Base-by-base conservation (phyloP, 306 rosid genomes). In the Rosa lucieae region DNA sequence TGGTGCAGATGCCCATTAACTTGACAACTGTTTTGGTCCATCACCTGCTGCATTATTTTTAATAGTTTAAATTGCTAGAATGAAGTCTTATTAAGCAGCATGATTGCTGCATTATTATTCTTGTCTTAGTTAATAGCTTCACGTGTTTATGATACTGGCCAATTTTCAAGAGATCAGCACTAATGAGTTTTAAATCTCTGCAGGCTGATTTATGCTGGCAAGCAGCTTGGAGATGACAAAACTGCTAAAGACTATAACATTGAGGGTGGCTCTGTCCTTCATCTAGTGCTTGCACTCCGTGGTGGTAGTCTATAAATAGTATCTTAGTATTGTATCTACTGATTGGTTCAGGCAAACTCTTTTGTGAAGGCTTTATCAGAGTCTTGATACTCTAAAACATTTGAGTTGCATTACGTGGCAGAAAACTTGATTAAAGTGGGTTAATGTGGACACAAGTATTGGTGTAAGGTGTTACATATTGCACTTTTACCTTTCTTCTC, bases 261-360 rank as follows among this genome's bases (percentile, higher is more conserved):
- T 59, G 99, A 92, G 88, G 99, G 99, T 42, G 99, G 99, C 70
- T 95, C 99, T 15, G 98, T 95, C 71, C 99, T 93, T 84, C 99
- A 95, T 84, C 86, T 95, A 77, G 98, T 95, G 83, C 98, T 95
- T 66, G 99, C 98, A 62, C 85, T 95, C 78, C 89, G 99, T 78
- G 98, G 98, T 74, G 99, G 98, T 26, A 3, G 56, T 78, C 68
- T 42, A 44, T 88, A 86, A 77, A 72, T 77, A 53, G 29, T 75
- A 49, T 13, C 6, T 9, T 65, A 32, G 39, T 59, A 32, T 32
- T 13, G 18, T 62, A 62, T 5, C 6, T 23, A 35, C 35, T 23
- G 23, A 43, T 44, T 3, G 32, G 35, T 74, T 32, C 51, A 8
- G 74, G 46, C 56, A 44, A 75, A 75, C 59, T 61, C 71, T 61